A percentile compares a stretch with the other conserved stretches of the same genome.
Conservation (phyloP, 2,329 filamentous ascomycete species). For the Colletotrichum cordylinicola region DNA sequence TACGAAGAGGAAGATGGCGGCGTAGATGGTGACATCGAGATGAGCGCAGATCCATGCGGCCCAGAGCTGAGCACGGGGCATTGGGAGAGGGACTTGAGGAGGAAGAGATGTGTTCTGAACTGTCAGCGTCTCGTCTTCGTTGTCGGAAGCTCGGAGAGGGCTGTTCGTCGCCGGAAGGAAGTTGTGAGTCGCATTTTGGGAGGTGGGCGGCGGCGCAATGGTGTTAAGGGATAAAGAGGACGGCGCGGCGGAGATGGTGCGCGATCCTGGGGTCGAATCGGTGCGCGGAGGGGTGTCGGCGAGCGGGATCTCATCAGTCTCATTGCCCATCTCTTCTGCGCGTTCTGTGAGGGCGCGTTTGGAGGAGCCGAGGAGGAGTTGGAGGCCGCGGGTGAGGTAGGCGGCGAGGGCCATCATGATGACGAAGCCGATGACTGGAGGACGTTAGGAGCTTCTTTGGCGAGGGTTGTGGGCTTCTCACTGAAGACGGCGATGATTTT, state of each 20-base stretch:
- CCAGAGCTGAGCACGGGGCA: conserved; percentile 55
- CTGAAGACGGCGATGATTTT: conserved; percentile 66
- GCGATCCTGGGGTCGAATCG: conserved; percentile 25
- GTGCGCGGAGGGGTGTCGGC: conserved; percentile 21
- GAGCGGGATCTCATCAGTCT: conserved; percentile 55
- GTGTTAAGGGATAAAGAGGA: conserved; percentile 24
- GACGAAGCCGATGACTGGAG: conserved; percentile 59
- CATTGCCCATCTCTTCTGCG: conserved; percentile 54
- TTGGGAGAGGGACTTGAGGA: conserved; percentile 45
- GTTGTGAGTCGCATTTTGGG: conserved; percentile 24
- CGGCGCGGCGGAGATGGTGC: conserved; percentile 20
- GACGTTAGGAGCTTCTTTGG: neutral
- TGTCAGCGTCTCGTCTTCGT: neutral
- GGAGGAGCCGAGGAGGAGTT: conserved; percentile 54
- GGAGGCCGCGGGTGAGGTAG: conserved; percentile 59
- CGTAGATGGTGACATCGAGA: conserved; percentile 52
- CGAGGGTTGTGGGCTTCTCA: conserved; percentile 32
- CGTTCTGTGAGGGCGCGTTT: conserved; percentile 58
- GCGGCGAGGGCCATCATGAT: conserved; percentile 57
- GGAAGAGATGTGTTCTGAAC: conserved; percentile 25
- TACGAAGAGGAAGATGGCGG: conserved; percentile 50
- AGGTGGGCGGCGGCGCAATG: conserved; percentile 19
- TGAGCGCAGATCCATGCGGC: conserved; percentile 50
- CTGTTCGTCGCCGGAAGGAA: conserved; percentile 25
- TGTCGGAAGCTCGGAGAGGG: neutral